A percentile compares a stretch with the other conserved stretches of the same genome.
Conservation (phyloP, 2,329 filamentous ascomycete species). For the Peltaster fructicola region DNA sequence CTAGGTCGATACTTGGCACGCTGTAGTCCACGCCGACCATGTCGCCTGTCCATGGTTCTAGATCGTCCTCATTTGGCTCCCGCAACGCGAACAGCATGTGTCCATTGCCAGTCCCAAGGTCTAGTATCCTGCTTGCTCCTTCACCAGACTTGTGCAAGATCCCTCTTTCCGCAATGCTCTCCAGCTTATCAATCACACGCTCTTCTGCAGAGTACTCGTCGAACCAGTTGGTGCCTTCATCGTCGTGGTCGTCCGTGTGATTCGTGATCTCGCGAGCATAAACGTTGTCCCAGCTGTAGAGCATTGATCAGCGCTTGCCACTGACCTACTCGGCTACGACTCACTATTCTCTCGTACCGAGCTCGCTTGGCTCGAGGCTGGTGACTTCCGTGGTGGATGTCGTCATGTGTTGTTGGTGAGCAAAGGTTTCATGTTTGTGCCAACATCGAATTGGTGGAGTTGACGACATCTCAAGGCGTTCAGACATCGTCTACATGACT, state of each 20-base stretch:
- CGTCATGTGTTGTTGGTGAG: no score
- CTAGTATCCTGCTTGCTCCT: constrained; percentile 45
- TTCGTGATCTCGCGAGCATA: constrained; percentile 57
- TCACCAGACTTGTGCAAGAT: constrained; percentile 23
- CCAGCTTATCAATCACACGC: constrained; percentile 51
- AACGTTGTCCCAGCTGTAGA: constrained; percentile 36
- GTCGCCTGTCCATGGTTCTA: constrained; percentile 39
- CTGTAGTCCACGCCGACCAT: constrained; percentile 88
- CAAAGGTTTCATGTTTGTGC: no score
- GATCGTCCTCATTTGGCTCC: constrained; percentile 32
- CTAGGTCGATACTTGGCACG: constrained; percentile 53
- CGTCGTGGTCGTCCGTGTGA: constrained; percentile 50
- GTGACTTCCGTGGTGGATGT: no score
- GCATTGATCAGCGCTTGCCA: no score
- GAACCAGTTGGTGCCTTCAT: constrained; percentile 92
- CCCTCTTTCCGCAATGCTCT: constrained; percentile 32
- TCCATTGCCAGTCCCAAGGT: constrained; percentile 88
- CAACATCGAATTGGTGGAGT: no score
- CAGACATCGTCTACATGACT: no score
- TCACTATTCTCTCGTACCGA: constrained; percentile 80
- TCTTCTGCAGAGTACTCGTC: constrained; percentile 76
- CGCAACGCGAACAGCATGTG: constrained; percentile 72
- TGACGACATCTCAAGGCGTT: no score
- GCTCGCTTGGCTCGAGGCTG: constrained; percentile 60
- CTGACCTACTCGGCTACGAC: constrained; percentile 3